A percentile compares a stretch with the other conserved stretches of the same genome.
Conservation (phyloP, 2,329 filamentous ascomycete species). For the Plenodomus biglobosus region DNA sequence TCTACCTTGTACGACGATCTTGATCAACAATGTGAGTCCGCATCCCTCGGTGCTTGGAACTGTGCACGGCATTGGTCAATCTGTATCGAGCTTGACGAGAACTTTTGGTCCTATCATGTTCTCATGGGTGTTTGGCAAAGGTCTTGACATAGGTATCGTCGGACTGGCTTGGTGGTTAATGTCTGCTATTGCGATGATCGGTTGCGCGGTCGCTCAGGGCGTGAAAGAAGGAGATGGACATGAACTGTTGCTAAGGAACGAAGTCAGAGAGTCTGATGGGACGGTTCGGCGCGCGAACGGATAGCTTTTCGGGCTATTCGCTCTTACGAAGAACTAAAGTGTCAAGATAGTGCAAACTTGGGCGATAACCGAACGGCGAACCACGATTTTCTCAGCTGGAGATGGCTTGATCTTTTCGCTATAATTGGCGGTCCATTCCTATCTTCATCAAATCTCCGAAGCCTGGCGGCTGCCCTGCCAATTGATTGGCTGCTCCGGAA, state of each 20-base stretch:
- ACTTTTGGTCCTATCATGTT: slow-evolving; percentile 63
- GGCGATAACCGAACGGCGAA: no score
- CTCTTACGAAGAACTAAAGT: no score
- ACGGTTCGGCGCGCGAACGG: neutral
- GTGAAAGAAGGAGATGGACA: slow-evolving; percentile 65
- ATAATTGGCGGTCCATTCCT: no score
- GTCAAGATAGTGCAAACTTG: no score
- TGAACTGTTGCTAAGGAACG: slow-evolving; percentile 62
- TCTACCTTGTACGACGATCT: slow-evolving; percentile 61
- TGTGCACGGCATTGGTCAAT: slow-evolving; percentile 62
- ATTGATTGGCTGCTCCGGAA: no score
- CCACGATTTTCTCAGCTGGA: no score
- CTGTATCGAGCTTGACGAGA: slow-evolving; percentile 59
- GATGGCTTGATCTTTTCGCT: no score
- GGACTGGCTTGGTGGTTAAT: slow-evolving; percentile 63
- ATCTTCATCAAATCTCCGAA: no score
- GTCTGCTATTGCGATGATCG: slow-evolving; percentile 53
- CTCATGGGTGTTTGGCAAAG: slow-evolving; percentile 63
- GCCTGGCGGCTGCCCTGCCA: no score
- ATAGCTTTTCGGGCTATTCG: no score
- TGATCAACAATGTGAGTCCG: slow-evolving; percentile 52
- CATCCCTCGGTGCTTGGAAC: slow-evolving; percentile 58
- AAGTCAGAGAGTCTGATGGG: neutral
- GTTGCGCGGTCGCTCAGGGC: slow-evolving; percentile 55
- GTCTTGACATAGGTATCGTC: slow-evolving; percentile 59